Conservation (phyloP, 164 flowering plant genomes). For the Nymphaea thermarum region DNA sequence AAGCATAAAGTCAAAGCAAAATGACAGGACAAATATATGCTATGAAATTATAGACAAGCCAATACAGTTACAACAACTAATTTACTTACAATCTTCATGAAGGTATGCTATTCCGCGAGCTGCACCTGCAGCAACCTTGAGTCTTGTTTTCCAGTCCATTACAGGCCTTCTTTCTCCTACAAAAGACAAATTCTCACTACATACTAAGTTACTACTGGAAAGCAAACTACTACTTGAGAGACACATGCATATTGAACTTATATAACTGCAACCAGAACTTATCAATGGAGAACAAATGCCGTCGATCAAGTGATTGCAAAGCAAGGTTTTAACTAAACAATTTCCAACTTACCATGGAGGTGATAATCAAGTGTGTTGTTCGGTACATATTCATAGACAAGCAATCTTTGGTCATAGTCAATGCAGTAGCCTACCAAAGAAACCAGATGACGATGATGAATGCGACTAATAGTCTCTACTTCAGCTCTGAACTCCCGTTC, state of each 20-base stretch:
- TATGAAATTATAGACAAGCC: neutral
- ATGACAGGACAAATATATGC: neutral
- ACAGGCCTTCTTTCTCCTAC: conserved; percentile 47
- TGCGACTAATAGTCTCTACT: conserved; percentile 62
- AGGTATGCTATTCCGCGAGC: conserved; percentile 91
- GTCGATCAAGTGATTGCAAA: neutral
- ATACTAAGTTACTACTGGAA: neutral
- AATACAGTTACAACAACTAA: neutral
- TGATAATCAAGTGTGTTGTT: conserved; percentile 74
- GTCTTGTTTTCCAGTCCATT: conserved; percentile 62
- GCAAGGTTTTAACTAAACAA: neutral
- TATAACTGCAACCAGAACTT: neutral
- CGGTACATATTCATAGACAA: conserved; percentile 71
- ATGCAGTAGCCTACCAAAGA: conserved; percentile 90
- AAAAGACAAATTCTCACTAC: neutral
- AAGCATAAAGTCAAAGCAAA: neutral
- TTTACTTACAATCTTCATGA: conserved; percentile 76
- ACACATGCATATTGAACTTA: neutral
- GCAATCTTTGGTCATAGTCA: conserved; percentile 52
- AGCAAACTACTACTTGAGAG: neutral
- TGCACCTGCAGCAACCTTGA: conserved; percentile 73
- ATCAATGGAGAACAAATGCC: conserved; percentile 1
- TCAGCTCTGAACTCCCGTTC: conserved; percentile 81
- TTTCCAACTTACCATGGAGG: conserved; percentile 61
- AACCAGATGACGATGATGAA: conserved; percentile 87